Conservation (phyloP, 1,284 basidiomycete species). For the Austroboletus rostrupii region DNA sequence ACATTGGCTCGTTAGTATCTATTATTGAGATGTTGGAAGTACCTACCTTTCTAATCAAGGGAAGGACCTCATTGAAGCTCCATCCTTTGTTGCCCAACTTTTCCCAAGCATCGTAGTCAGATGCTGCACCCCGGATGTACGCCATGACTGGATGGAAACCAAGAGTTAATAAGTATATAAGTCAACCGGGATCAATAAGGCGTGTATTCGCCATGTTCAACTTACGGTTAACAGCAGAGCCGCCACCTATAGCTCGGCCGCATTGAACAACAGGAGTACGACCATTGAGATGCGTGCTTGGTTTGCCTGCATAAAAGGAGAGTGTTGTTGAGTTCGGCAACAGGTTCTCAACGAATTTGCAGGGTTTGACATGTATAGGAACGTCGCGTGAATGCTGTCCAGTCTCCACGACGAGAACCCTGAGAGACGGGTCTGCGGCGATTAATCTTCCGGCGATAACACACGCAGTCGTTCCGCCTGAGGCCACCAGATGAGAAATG, state of each 20-base stretch:
- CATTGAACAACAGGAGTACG: conserved; percentile 41
- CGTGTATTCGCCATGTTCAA: conserved; percentile 17
- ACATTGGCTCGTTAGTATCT: background rate
- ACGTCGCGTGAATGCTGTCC: conserved; percentile 40
- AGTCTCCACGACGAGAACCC: conserved; percentile 21
- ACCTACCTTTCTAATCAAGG: conserved; percentile 45
- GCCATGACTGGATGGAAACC: conserved; percentile 38
- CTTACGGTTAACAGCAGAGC: conserved; percentile 54
- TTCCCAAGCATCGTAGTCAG: conserved; percentile 58
- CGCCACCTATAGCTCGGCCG: conserved; percentile 55
- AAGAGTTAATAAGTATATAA: background rate
- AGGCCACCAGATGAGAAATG: no score
- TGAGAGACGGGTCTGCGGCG: conserved; percentile 35
- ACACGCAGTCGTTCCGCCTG: conserved; percentile 34
- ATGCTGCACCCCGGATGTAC: conserved; percentile 49
- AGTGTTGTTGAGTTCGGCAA: conserved; percentile 37
- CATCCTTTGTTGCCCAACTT: conserved; percentile 47
- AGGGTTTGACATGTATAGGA: background rate
- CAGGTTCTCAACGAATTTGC: conserved; percentile 38
- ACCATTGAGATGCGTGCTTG: conserved; percentile 41
- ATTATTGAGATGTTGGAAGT: background rate
- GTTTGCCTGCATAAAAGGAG: conserved; percentile 39
- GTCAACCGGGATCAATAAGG: background rate
- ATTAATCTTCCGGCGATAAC: conserved; percentile 27
- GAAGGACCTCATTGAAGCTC: conserved; percentile 31